Evolutionary conservation across 2,329 filamentous ascomycete species (phyloP).

Genomic region (Penicillium palitans): DNA sequence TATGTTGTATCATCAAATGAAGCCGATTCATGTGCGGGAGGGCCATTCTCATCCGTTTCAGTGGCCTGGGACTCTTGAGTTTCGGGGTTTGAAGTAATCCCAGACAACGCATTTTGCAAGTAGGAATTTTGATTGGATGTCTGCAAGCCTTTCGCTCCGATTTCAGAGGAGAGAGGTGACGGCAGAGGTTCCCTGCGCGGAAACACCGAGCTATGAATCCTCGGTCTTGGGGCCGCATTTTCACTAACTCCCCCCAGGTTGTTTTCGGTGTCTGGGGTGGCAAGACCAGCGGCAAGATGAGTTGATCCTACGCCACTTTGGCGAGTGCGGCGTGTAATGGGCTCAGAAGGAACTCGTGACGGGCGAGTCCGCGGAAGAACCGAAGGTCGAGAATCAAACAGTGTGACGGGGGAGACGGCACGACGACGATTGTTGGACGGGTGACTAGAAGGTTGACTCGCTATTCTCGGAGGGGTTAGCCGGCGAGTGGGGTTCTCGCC

Average conservation of each 20-base stretch:
- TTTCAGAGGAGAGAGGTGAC: constrained; percentile 36
- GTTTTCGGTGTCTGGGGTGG: constrained; percentile 44
- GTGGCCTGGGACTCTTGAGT: constrained; percentile 16
- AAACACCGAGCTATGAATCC: constrained; percentile 36
- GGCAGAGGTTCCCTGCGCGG: constrained; percentile 36
- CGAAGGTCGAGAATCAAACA: constrained; percentile 54
- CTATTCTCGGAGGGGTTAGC: constrained; percentile 25
- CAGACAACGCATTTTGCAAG: constrained; percentile 19
- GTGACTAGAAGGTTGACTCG: constrained; percentile 27
- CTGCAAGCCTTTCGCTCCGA: constrained; percentile 24
- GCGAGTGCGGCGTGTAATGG: constrained; percentile 50
- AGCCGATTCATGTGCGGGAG: constrained; percentile 15
- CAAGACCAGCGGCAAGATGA: constrained; percentile 38
- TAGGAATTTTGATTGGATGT: constrained; percentile 12
- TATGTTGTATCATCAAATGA: constrained; percentile 26
- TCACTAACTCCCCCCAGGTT: constrained; percentile 33
- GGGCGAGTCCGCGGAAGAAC: constrained; percentile 38
- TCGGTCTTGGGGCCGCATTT: constrained; percentile 26
- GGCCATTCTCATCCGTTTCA: constrained; percentile 12
- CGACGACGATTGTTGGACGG: constrained; percentile 45
- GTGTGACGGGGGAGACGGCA: constrained; percentile 54
- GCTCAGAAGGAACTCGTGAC: constrained; percentile 47
- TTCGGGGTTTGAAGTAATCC: not conserved
- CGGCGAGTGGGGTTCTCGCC: constrained; percentile 33
- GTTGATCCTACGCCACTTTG: constrained; percentile 30